Evolutionary conservation across 371 early-diverging fungal genomes (phyloP).

Genomic region (Smittium culicis): DNA sequence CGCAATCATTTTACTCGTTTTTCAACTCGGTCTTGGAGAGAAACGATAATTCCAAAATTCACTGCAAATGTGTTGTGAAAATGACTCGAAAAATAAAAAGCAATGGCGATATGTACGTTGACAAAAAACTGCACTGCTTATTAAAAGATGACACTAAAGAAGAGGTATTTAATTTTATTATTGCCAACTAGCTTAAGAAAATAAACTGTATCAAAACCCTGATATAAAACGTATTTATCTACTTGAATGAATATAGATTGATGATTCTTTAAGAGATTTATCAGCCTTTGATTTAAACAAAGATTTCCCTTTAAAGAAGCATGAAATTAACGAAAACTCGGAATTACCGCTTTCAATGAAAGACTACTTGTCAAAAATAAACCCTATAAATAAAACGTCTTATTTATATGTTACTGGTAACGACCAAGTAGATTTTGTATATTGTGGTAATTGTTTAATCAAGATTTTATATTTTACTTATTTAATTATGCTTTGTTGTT

Average conservation of each 20-base stretch:
- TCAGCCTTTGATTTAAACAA: neutral
- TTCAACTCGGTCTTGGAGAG: too few species aligned
- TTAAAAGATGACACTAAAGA: neutral
- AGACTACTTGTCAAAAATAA: neutral
- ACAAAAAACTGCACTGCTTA: neutral
- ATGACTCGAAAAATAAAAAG: too few species aligned
- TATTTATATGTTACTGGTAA: neutral
- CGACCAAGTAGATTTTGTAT: neutral
- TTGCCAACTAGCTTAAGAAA: too few species aligned
- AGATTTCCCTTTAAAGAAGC: neutral
- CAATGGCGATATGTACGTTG: neutral
- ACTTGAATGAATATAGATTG: neutral
- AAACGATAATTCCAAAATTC: too few species aligned
- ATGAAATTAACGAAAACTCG: neutral
- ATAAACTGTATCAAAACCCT: neutral
- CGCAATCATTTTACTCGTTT: too few species aligned
- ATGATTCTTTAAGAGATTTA: neutral
- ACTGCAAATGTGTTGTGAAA: too few species aligned
- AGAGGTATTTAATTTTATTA: too few species aligned
- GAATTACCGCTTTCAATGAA: neutral
- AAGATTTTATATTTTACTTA: neutral
- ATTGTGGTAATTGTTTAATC: too few species aligned
- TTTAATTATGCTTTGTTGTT: too few species aligned
- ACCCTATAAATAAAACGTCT: neutral
- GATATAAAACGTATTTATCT: neutral